A percentile compares a stretch with the other conserved stretches of the same genome.
phyloP scores from a whole-genome alignment of 2,329 filamentous ascomycete genomes.

The Trichoderma brevicompactum region DNA sequence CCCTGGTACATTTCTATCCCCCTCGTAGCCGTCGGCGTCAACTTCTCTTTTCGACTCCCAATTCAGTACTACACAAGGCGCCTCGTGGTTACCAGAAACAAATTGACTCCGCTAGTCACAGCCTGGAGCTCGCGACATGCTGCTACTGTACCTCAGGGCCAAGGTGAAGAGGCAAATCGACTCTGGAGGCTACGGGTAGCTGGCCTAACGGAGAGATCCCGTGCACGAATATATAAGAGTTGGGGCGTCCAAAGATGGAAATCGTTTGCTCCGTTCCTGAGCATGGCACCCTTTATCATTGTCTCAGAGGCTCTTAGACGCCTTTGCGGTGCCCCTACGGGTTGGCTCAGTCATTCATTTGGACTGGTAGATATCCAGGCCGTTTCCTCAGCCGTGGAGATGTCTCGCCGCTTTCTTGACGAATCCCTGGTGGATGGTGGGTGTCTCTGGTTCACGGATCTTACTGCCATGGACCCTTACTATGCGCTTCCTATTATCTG shows the following conservation, averaged over 20 bases:
- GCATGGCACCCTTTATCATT: slow-evolving; percentile 55
- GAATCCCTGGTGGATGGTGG: slow-evolving; percentile 54
- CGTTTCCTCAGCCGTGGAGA: slow-evolving; percentile 35
- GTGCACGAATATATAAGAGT: slow-evolving; percentile 42
- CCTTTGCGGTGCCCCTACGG: slow-evolving; percentile 45
- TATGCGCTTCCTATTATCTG: slow-evolving; percentile 51
- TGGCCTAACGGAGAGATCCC: slow-evolving; percentile 38
- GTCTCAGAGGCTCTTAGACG: slow-evolving; percentile 56
- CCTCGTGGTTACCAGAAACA: slow-evolving; percentile 39
- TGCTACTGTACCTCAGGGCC: slow-evolving; percentile 15
- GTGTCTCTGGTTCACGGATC: slow-evolving; percentile 60
- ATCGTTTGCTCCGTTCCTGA: slow-evolving; percentile 45
- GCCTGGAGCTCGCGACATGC: slow-evolving; percentile 42
- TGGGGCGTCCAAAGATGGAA: slow-evolving; percentile 56
- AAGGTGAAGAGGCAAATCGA: slow-evolving; percentile 30
- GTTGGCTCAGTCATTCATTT: slow-evolving; percentile 40
- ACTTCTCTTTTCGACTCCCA: slow-evolving; percentile 52
- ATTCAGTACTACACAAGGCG: slow-evolving; percentile 48
- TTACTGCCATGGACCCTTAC: slow-evolving; percentile 57
- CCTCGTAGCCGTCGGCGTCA: slow-evolving; percentile 54
- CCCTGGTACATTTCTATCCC: slow-evolving; percentile 62
- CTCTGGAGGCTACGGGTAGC: slow-evolving; percentile 35
- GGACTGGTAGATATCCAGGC: slow-evolving; percentile 36
- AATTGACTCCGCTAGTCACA: slow-evolving; percentile 39
- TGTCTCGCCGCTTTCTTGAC: slow-evolving; percentile 40